Conservation (phyloP, 371 early-diverging fungal species). For the Apophysomyces sp. region DNA sequence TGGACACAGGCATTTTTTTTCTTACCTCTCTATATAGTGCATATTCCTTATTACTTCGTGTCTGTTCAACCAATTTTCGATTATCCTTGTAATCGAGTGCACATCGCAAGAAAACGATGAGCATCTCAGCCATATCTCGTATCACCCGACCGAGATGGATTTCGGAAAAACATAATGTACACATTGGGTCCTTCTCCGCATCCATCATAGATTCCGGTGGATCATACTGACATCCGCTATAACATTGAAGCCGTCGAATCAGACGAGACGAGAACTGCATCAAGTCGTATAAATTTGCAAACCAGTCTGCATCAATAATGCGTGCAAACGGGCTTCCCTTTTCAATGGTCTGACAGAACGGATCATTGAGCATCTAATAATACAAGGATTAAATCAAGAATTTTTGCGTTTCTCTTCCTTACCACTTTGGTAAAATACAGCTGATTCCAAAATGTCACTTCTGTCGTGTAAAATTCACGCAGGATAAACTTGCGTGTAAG, state of each 20-base stretch:
- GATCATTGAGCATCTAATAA: slow-evolving; percentile 31
- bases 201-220: background rate
- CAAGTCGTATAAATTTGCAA: slow-evolving; percentile 28
- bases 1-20: background rate
- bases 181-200: background rate
- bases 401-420: slow-evolving; percentile 4
- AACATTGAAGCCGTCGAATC: slow-evolving; percentile 14
- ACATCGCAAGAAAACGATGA: slow-evolving; percentile 34
- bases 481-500: slow-evolving; percentile 38
- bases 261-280: slow-evolving; percentile 28
- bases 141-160: slow-evolving; percentile 20
- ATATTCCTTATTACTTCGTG: slow-evolving; percentile 19
- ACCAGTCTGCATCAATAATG: slow-evolving; percentile 20
- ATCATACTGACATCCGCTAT: background rate
- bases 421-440: slow-evolving; percentile 40
- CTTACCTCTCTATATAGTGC: slow-evolving; percentile 19
- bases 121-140: slow-evolving; percentile 20
- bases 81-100: slow-evolving; percentile 38
- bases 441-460: slow-evolving; percentile 47
- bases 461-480: slow-evolving; percentile 42
- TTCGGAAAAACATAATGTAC: background rate
- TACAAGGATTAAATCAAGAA: background rate
- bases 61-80: slow-evolving; percentile 16
- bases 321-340: slow-evolving; percentile 14
- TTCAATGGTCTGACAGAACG: slow-evolving; percentile 21